A percentile compares a stretch with the other conserved stretches of the same genome.
These are phyloP conservation scores for Postia placenta DNA, from an alignment of 768 basidiomycete genomes.

Conservation along the genomic window DNA sequence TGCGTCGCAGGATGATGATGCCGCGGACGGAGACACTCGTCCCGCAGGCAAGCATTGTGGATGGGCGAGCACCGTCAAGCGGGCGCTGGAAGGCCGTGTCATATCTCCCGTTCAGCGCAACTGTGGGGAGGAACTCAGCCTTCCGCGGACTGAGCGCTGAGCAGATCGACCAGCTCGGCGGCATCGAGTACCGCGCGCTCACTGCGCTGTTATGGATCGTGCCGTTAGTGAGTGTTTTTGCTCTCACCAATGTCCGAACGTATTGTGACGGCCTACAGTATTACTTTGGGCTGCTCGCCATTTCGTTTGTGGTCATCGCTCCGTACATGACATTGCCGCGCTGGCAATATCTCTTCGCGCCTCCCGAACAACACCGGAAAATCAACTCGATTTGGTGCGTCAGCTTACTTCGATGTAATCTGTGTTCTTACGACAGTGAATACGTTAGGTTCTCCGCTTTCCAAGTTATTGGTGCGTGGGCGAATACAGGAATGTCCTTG, in stretches of 20 bases:
- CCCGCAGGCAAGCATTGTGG: slow-evolving; percentile 3
- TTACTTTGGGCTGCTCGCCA: slow-evolving; percentile 34
- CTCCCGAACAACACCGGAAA: slow-evolving; percentile 29
- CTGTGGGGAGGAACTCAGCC: slow-evolving; percentile 68
- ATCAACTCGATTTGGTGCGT: slow-evolving; percentile 38
- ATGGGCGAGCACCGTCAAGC: slow-evolving; percentile 2
- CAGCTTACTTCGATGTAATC: neutral
- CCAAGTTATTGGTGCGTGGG: slow-evolving; percentile 43
- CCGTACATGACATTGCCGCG: slow-evolving; percentile 36
- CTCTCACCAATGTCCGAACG: neutral
- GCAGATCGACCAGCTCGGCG: slow-evolving; percentile 84
- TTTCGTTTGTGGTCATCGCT: slow-evolving; percentile 39
- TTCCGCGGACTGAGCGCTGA: slow-evolving; percentile 65
- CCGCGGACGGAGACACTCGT: slow-evolving; percentile 56
- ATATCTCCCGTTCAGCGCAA: slow-evolving; percentile 76
- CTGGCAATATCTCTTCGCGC: slow-evolving; percentile 32
- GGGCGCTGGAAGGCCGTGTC: slow-evolving; percentile 39
- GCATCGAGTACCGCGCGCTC: slow-evolving; percentile 85
- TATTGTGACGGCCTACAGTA: slow-evolving; percentile 29
- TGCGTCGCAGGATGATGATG: slow-evolving; percentile 68
- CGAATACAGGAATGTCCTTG: slow-evolving; percentile 45
- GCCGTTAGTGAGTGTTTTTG: slow-evolving; percentile 45
- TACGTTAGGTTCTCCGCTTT: slow-evolving; percentile 38
- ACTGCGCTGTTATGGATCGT: slow-evolving; percentile 77
- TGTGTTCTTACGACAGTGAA: neutral